Percentiles rank a stretch among this genome's conserved stretches.
These are phyloP conservation scores for Metschnikowia henanensis DNA, from an alignment of 805 yeast genomes.

Conservation along the genomic window DNA sequence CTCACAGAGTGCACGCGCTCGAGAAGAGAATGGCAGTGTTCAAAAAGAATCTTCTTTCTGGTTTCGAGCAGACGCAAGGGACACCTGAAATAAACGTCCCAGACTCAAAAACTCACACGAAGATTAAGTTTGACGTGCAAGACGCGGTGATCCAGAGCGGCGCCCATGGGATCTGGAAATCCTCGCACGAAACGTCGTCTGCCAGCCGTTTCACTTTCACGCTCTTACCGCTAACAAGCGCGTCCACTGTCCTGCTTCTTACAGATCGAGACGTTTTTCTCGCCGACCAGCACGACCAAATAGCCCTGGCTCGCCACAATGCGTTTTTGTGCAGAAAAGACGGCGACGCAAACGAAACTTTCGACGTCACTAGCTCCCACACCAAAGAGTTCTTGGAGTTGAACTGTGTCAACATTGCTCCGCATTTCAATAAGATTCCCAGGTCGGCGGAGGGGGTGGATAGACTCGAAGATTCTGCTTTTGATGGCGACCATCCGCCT, in stretches of 20 bases:
- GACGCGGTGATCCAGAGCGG: conserved; percentile 11
- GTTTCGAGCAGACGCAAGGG: conserved; percentile 49
- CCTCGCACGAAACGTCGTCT: background rate
- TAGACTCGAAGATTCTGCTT: conserved; percentile 52
- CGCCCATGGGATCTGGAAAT: conserved; percentile 13
- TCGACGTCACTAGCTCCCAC: conserved; percentile 39
- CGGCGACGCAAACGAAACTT: conserved; percentile 9
- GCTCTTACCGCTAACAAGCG: conserved; percentile 12
- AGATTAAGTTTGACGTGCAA: conserved; percentile 12
- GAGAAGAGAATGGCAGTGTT: conserved; percentile 59
- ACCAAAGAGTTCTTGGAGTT: conserved; percentile 34
- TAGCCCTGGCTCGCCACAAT: conserved; percentile 3
- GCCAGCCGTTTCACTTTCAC: background rate
- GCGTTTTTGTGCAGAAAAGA: conserved; percentile 16
- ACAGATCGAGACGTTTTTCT: conserved; percentile 3
- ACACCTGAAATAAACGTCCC: conserved; percentile 6
- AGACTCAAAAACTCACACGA: conserved; percentile 2
- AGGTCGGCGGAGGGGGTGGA: conserved; percentile 40
- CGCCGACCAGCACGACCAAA: conserved; percentile 1
- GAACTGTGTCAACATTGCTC: conserved; percentile 12
- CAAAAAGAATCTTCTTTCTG: conserved; percentile 47
- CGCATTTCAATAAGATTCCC: conserved; percentile 41
- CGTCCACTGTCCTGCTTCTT: conserved; percentile 16
- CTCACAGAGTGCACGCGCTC: conserved; percentile 53
- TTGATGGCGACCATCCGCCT: conserved; percentile 49